Conservation (phyloP, 1,139 yeast genomes). For the Diutina mesorugosa region DNA sequence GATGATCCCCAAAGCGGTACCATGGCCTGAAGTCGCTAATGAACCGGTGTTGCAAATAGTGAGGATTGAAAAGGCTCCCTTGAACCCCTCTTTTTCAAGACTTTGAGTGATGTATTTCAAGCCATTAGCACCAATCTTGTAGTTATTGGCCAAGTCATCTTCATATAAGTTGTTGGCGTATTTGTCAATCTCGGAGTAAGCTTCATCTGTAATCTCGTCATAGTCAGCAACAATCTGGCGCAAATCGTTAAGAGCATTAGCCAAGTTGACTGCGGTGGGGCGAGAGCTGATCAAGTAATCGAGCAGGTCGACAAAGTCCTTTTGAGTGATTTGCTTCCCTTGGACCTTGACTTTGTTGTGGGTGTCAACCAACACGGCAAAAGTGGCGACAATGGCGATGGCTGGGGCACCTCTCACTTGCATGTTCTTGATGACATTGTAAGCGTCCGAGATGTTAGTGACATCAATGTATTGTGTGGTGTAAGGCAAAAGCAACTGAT, state of each 20-base stretch:
- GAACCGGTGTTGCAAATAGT: conserved; percentile 87
- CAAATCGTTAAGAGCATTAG: conserved; percentile 63
- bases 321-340: conserved; percentile 11
- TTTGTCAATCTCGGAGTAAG: conserved; percentile 26
- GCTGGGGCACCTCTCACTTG: conserved; percentile 98
- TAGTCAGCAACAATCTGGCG: conserved; percentile 19
- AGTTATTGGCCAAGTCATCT: conserved; percentile 68
- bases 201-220: conserved; percentile 8
- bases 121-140: conserved; percentile 71
- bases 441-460: conserved; percentile 57
- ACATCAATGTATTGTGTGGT: conserved; percentile 56
- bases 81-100: conserved; percentile 34
- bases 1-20: conserved; percentile 89
- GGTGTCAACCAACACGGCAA: conserved; percentile 69
- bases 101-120: conserved; percentile 46
- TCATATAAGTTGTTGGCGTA: conserved; percentile 53
- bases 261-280: conserved; percentile 90
- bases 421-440: conserved; percentile 72
- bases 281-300: conserved; percentile 64
- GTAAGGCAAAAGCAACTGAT: conserved; percentile 77
- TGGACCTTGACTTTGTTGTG: conserved; percentile 10
- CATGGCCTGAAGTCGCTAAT: conserved; percentile 93
- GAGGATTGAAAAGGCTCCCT: conserved; percentile 63
- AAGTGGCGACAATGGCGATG: conserved; percentile 87
- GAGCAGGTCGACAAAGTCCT: conserved; percentile 29